Evolutionary conservation across 176 grass and related monocot genomes (phyloP), one percentile per base, ranked within the genome.

Genomic region (Phyllostachys edulis): DNA sequence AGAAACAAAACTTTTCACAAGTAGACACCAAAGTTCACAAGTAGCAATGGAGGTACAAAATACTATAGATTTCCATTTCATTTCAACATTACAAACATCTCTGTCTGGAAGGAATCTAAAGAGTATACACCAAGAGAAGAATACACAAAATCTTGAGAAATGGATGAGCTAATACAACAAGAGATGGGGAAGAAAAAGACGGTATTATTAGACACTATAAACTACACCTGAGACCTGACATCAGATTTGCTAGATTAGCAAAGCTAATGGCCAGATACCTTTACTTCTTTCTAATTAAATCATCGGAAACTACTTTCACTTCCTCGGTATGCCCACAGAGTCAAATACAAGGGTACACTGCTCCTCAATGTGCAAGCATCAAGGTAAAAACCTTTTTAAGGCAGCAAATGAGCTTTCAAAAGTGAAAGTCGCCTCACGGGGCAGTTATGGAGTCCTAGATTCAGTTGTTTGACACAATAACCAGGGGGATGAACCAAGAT

Each of bases 401-500:
- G 0, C 18, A 55, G 6, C 5, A 59, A 71, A n/a, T 67, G 17
- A 71, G 37, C 46, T 81, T 40, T 63, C 21, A 26, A 69, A 73
- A 38, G 27, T 64, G 27, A 32, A 32, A 26, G 59, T 36, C 56
- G 6, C 49, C 12, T 66, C 63, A 5, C 14, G 63, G 63, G 29
- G 63, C 12, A 36, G 23, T 57, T n/a, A 2, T 57, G 42, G 14
- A 49, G 23, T 49, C 23, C 42, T 18, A 50, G 24, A 26, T 44
- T 71, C 11, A 46, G 41, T 15, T 73, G 12, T 26, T 52, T 12
- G 10, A 49, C 67, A 77, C 24, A 79, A 83, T 78, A 46, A 73
- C 79, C 54, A 45, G 39, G 78, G 71, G 67, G 73, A 77, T 79
- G 86, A 73, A 82, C 73, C 32, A 77, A 89, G 85, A 85, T 76